Conservation (phyloP, 768 basidiomycete genomes). For the Kwoniella botswanensis region DNA sequence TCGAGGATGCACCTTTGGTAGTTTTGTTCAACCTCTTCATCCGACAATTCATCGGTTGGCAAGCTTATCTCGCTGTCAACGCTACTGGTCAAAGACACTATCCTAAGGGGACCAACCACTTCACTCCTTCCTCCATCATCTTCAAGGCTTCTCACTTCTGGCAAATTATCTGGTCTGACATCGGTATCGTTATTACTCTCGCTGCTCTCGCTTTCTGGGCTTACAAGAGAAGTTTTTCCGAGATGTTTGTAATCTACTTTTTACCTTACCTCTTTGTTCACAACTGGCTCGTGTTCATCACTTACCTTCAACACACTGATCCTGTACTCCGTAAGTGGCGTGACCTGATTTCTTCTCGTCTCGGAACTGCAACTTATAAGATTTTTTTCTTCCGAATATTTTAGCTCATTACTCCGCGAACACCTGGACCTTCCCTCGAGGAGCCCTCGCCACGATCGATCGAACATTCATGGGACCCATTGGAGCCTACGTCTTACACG, state of each 20-base stretch:
- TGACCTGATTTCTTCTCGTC: too few relatives aligned
- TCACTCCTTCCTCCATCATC: slow-evolving; percentile 76
- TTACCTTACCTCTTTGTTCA: slow-evolving; percentile 83
- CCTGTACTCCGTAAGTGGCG: slow-evolving; percentile 68
- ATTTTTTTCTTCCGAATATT: too few relatives aligned
- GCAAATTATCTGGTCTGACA: slow-evolving; percentile 79
- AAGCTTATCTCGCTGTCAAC: slow-evolving; percentile 77
- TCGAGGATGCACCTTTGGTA: slow-evolving; percentile 84
- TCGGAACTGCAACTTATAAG: too few relatives aligned
- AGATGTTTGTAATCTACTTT: slow-evolving; percentile 78
- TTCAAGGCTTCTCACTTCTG: slow-evolving; percentile 78
- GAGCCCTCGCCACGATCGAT: slow-evolving; percentile 89
- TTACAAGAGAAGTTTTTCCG: slow-evolving; percentile 69
- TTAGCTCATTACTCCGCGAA: slow-evolving; percentile 79
- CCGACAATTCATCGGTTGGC: slow-evolving; percentile 78
- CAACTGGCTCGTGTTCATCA: slow-evolving; percentile 89
- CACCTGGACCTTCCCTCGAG: slow-evolving; percentile 91
- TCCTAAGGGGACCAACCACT: slow-evolving; percentile 81
- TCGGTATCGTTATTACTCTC: slow-evolving; percentile 79
- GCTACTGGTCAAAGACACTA: slow-evolving; percentile 84
- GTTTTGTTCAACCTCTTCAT: slow-evolving; percentile 56
- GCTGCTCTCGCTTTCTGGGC: slow-evolving; percentile 66
- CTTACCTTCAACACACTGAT: slow-evolving; percentile 98
- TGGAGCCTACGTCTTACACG: slow-evolving; percentile 82
- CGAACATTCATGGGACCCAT: slow-evolving; percentile 83